A percentile compares a stretch with the other conserved stretches of the same genome.
Evolutionary conservation across 1,284 basidiomycete genomes (phyloP).

Genomic region (Trametes sp.): DNA sequence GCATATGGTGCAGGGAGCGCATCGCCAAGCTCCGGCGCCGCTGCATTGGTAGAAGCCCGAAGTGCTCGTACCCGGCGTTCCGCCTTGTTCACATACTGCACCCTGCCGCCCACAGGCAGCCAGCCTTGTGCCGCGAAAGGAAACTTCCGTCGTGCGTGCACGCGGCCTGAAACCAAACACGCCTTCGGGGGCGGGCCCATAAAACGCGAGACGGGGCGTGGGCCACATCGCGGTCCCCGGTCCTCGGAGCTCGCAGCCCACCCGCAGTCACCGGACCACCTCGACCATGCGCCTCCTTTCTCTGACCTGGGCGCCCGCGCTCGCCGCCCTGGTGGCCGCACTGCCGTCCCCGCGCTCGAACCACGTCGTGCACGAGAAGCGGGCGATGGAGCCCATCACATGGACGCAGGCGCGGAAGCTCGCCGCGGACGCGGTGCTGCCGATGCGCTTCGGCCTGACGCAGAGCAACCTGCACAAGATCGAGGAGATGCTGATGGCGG

Average conservation of each 20-base stretch:
- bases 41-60: conserved; percentile 13
- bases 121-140: conserved; percentile 7
- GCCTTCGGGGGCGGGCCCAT: conserved; percentile 13
- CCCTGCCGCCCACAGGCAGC: conserved; percentile 13
- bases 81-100: conserved; percentile 8
- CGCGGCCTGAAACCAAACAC: conserved; percentile 6
- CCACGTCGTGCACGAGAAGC: conserved; percentile 41
- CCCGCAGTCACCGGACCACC: background rate
- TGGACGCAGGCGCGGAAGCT: conserved; percentile 35
- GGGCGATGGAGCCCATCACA: conserved; percentile 36
- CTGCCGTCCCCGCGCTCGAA: conserved; percentile 31
- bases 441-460: conserved; percentile 45
- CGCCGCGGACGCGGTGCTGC: conserved; percentile 36
- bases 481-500: conserved; percentile 46
- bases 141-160: background rate
- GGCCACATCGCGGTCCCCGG: conserved; percentile 3
- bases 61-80: conserved; percentile 10
- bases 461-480: conserved; percentile 48
- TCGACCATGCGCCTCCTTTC: conserved; percentile 22
- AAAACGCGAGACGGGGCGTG: background rate
- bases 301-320: conserved; percentile 14
- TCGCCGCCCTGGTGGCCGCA: conserved; percentile 26
- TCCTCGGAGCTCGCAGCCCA: conserved; percentile 20
- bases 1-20: conserved; percentile 13
- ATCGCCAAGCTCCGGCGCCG: background rate